Evolutionary conservation across 2,329 filamentous ascomycete genomes (phyloP).

Genomic region (Nannizziopsis arthrosporioides): DNA sequence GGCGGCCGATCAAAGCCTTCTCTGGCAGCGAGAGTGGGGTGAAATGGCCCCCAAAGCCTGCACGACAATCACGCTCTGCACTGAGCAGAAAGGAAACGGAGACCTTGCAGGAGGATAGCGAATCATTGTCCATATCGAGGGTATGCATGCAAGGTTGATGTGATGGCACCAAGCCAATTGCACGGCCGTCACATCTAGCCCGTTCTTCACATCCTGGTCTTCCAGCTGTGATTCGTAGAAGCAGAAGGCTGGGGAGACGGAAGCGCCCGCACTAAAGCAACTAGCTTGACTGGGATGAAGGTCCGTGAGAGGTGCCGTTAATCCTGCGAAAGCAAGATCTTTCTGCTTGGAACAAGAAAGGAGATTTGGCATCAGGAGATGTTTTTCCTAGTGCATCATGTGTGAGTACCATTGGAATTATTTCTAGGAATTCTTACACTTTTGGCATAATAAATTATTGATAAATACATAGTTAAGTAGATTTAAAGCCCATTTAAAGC

Average conservation of each 20-base stretch:
- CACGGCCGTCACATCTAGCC: conserved; percentile 6
- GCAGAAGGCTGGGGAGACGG: not conserved
- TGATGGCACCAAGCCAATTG: conserved; percentile 8
- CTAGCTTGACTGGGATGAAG: not conserved
- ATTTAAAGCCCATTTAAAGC: too few species aligned
- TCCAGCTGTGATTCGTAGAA: conserved; percentile 4
- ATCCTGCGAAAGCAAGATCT: too few species aligned
- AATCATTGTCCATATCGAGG: not conserved
- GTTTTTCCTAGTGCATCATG: too few species aligned
- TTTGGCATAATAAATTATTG: too few species aligned
- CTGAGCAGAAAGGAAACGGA: not conserved
- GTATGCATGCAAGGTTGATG: conserved; percentile 6
- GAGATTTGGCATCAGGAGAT: too few species aligned
- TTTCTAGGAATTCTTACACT: too few species aligned
- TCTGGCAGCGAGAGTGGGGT: too few species aligned
- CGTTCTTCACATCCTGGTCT: conserved; percentile 4
- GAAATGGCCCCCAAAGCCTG: too few species aligned
- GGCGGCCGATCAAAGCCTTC: too few species aligned
- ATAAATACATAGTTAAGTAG: too few species aligned
- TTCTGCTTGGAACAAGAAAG: too few species aligned
- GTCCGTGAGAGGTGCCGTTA: not conserved
- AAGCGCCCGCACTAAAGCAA: conserved; percentile 7
- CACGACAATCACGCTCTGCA: not conserved
- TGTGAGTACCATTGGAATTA: too few species aligned
- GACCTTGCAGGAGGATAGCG: not conserved